These are phyloP conservation scores for Nakazawaea populi DNA, from an alignment of 805 yeast species.

Conservation along the genomic window DNA sequence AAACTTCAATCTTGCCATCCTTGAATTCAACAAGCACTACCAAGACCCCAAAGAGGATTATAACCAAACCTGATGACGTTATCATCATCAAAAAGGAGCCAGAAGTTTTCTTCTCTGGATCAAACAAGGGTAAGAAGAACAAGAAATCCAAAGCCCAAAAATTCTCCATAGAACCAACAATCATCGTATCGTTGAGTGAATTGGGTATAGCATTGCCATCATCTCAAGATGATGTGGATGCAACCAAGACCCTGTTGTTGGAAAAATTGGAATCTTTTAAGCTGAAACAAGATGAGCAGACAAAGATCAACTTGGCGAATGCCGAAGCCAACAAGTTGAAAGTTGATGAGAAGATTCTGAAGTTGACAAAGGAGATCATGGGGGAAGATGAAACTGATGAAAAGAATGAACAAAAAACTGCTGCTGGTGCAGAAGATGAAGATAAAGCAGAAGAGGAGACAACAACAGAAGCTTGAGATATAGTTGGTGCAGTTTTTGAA, in stretches of 20 bases:
- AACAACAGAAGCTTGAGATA: background rate
- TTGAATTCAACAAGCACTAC: constrained; percentile 13
- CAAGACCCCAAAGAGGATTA: constrained; percentile 34
- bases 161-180: constrained; percentile 74
- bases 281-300: constrained; percentile 73
- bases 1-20: constrained; percentile 16
- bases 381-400: background rate
- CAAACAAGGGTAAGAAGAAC: constrained; percentile 44
- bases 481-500: too few relatives aligned
- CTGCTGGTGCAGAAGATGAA: background rate
- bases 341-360: constrained; percentile 43
- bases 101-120: constrained; percentile 48
- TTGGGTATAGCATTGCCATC: constrained; percentile 77
- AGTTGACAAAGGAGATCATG: constrained; percentile 9
- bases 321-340: constrained; percentile 76
- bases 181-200: constrained; percentile 70
- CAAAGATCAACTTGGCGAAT: constrained; percentile 65
- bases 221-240: constrained; percentile 61
- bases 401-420: background rate
- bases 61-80: constrained; percentile 60
- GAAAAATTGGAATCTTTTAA: constrained; percentile 59
- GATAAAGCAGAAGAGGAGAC: background rate
- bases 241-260: constrained; percentile 27
- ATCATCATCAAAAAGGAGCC: constrained; percentile 60
- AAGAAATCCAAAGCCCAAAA: constrained; percentile 37